Percentiles rank a stretch among this genome's conserved stretches.
Conservation (phyloP, 768 basidiomycete species). For the Thelephora ganbajun region DNA sequence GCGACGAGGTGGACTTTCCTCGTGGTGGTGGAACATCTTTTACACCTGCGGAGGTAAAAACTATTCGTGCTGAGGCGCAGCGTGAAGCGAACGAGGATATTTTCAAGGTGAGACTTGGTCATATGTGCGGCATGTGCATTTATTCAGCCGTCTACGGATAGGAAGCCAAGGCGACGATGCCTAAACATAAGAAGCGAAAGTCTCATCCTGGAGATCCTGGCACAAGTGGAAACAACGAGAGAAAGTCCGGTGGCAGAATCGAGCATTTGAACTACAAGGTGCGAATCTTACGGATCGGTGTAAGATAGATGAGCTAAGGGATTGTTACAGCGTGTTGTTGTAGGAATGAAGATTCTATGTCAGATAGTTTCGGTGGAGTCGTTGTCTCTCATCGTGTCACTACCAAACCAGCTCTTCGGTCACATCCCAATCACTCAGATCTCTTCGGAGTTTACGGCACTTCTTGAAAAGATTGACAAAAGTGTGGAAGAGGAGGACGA, state of each 20-base stretch:
- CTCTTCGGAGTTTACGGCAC: constrained; percentile 59
- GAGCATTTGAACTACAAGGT: constrained; percentile 95
- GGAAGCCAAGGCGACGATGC: constrained; percentile 28
- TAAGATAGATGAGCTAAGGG: constrained; percentile 1
- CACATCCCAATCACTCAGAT: constrained; percentile 93
- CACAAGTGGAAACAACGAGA: constrained; percentile 14
- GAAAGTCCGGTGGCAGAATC: constrained; percentile 55
- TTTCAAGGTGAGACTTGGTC: constrained; percentile 36
- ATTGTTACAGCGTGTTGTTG: constrained; percentile 45
- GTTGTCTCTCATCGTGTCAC: constrained; percentile 78
- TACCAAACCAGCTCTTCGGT: constrained; percentile 90
- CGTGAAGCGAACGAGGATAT: constrained; percentile 77
- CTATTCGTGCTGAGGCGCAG: constrained; percentile 68
- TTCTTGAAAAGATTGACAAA: constrained; percentile 49
- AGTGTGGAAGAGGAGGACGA: constrained; percentile 31
- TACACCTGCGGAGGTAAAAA: constrained; percentile 82
- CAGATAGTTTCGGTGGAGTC: constrained; percentile 80
- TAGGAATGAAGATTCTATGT: constrained; percentile 82
- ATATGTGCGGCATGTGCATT: constrained; percentile 2
- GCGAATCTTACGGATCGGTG: constrained; percentile 4
- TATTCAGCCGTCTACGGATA: constrained; percentile 9
- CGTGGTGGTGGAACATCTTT: constrained; percentile 85
- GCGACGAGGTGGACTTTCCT: constrained; percentile 85
- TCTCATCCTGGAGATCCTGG: constrained; percentile 23
- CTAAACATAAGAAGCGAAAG: constrained; percentile 35